Conservation (phyloP, 345 rosid genomes). For the Arabidopsis suecica region DNA sequence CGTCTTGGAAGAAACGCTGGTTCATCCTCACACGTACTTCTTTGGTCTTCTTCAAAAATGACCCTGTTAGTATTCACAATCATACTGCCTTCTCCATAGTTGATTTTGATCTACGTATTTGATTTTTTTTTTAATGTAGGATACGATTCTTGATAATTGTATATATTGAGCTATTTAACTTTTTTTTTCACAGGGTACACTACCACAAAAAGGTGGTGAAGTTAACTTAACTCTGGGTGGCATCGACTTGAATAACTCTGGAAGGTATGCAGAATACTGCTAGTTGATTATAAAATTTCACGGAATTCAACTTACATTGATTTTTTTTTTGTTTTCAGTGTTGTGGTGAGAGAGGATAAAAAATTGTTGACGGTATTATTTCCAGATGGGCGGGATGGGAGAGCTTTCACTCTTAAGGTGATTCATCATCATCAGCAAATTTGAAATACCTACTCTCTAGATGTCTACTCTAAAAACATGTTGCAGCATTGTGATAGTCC, state of each 20-base stretch:
- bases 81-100: neutral
- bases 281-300: neutral
- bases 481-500: constrained; percentile 7
- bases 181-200: constrained; percentile 73
- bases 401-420: constrained; percentile 99
- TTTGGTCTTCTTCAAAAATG: constrained; percentile 97
- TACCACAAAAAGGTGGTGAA: constrained; percentile 95
- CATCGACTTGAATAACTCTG: constrained; percentile 94
- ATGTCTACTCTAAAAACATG: constrained; percentile 7
- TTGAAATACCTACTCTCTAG: constrained; percentile 19
- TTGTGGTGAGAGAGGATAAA: constrained; percentile 97
- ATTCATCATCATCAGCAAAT: constrained; percentile 32
- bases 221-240: constrained; percentile 96
- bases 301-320: constrained; percentile 20
- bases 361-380: constrained; percentile 90
- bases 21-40: constrained; percentile 96
- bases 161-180: constrained; percentile 24
- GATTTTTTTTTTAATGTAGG: constrained; percentile 1
- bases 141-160: constrained; percentile 24
- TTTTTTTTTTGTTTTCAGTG: constrained; percentile 56
- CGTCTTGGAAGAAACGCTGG: constrained; percentile 99
- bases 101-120: constrained; percentile 8
- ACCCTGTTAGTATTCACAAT: constrained; percentile 75
- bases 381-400: constrained; percentile 99
- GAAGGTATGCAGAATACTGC: constrained; percentile 61